Evolutionary conservation across 306 rosid species (phyloP).

Genomic region (Quercus dentata): DNA sequence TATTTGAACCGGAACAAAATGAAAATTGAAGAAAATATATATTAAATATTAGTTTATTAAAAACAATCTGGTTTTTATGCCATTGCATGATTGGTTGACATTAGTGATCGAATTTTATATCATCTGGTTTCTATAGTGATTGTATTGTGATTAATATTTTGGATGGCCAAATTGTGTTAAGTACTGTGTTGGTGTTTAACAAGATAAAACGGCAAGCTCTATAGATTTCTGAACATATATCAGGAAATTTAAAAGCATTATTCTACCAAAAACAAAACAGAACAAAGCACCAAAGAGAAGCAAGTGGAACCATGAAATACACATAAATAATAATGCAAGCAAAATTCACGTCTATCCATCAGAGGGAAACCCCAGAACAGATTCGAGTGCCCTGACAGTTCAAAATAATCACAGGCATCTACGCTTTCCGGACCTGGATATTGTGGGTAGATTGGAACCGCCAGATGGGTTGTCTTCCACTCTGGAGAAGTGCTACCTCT

Average conservation of each 20-base stretch:
- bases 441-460: constrained; percentile 97
- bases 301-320: constrained; percentile 12
- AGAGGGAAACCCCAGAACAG: neutral
- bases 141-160: neutral
- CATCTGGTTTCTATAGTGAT: neutral
- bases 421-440: constrained; percentile 83
- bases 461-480: constrained; percentile 99
- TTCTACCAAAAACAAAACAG: neutral
- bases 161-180: neutral
- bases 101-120: no score
- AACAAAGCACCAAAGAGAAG: neutral
- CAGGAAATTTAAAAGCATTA: neutral
- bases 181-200: neutral
- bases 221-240: neutral
- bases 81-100: no score
- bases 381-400: neutral
- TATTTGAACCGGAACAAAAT: no score
- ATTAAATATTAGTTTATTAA: no score
- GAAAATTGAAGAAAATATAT: no score
- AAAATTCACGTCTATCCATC: constrained; percentile 19
- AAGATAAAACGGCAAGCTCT: neutral
- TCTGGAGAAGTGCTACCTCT: constrained; percentile 93
- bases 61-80: no score
- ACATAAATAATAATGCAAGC: constrained; percentile 5
- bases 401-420: constrained; percentile 5